Evolutionary conservation across 2,329 filamentous ascomycete species (phyloP).

Genomic region (Drechslerella stenobrocha): DNA sequence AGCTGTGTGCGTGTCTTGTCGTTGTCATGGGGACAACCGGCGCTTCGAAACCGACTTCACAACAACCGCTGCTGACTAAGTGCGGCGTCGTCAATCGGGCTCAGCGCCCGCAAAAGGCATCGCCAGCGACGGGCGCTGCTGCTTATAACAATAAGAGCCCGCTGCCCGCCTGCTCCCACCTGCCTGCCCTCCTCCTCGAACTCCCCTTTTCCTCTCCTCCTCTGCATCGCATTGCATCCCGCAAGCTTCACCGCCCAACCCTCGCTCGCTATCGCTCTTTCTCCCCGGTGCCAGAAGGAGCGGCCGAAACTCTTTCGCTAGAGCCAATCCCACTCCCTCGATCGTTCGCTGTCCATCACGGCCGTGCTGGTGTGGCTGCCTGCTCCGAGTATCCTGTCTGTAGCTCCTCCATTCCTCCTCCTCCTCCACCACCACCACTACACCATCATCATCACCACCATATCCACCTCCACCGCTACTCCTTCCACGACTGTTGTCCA

Average conservation of each 20-base stretch:
- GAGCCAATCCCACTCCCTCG: neutral
- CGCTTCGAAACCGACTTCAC: conserved; percentile 30
- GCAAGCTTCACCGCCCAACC: conserved; percentile 12
- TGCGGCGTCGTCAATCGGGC: conserved; percentile 6
- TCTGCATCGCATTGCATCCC: conserved; percentile 48
- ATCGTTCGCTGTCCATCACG: too few species aligned
- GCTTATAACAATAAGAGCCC: conserved; percentile 33
- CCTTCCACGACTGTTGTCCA: neutral
- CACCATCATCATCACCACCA: neutral
- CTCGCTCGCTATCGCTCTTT: conserved; percentile 47
- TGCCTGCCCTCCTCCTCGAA: conserved; percentile 39
- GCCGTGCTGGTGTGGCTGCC: too few species aligned
- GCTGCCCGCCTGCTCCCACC: conserved; percentile 49
- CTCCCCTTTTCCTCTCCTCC: conserved; percentile 29
- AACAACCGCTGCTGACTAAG: conserved; percentile 19
- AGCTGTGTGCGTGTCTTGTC: neutral
- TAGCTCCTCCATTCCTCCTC: conserved; percentile 2
- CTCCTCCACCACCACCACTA: neutral
- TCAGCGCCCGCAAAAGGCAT: conserved; percentile 3
- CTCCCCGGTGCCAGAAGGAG: conserved; percentile 9
- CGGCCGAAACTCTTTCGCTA: conserved; percentile 47
- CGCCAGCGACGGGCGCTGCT: neutral
- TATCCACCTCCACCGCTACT: neutral
- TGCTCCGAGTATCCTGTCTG: too few species aligned
- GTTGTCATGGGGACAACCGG: conserved; percentile 48